These are phyloP conservation scores for Maudiozyma barnettii DNA, from an alignment of 805 yeast species.

Conservation along the genomic window DNA sequence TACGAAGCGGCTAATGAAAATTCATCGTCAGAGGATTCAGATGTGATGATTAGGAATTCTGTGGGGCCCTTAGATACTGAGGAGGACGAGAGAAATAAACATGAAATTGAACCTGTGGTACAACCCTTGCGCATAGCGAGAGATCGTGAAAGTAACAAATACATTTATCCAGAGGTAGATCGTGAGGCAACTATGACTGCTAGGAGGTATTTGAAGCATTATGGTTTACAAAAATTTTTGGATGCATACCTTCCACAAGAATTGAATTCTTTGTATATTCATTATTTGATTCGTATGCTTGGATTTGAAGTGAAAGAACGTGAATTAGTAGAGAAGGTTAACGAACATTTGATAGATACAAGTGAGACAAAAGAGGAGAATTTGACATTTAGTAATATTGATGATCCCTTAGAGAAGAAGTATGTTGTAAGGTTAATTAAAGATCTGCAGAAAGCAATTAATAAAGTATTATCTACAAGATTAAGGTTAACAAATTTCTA, in stretches of 20 bases:
- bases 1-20: neutral
- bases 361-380: constrained; percentile 8
- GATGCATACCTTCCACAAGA: constrained; percentile 52
- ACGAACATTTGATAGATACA: constrained; percentile 11
- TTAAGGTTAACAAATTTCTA: constrained; percentile 43
- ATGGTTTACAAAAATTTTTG: constrained; percentile 54
- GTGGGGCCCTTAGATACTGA: neutral
- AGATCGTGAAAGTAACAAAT: constrained; percentile 22
- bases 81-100: neutral
- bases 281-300: constrained; percentile 46
- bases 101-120: constrained; percentile 11
- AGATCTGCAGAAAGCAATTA: constrained; percentile 54
- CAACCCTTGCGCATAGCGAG: constrained; percentile 23
- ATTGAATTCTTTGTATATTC: constrained; percentile 48
- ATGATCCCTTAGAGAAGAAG: constrained; percentile 35
- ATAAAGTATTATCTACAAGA: constrained; percentile 49
- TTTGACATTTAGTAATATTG: constrained; percentile 16
- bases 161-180: constrained; percentile 31
- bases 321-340: constrained; percentile 27
- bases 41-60: neutral
- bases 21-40: neutral
- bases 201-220: constrained; percentile 43
- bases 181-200: constrained; percentile 39
- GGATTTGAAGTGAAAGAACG: constrained; percentile 44
- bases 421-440: constrained; percentile 40